A percentile compares a stretch with the other conserved stretches of the same genome.
Conservation (phyloP, 768 basidiomycete genomes). For the Tubosaeta sp. region DNA sequence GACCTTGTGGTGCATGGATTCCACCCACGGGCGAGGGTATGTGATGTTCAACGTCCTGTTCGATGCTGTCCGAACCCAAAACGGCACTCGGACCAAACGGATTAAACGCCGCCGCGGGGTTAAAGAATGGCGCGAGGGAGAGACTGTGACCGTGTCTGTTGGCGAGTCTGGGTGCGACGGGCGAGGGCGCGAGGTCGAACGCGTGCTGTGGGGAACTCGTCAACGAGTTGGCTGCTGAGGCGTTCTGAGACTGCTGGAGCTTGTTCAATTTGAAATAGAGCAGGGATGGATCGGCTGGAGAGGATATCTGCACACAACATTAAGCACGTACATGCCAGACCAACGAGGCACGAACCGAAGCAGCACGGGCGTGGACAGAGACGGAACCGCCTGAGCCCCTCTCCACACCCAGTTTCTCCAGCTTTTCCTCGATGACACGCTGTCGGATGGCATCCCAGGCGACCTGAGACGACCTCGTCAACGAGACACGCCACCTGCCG, state of each 20-base stretch:
- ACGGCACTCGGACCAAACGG: slow-evolving; percentile 60
- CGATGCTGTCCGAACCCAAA: slow-evolving; percentile 47
- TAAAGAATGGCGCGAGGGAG: slow-evolving; percentile 55
- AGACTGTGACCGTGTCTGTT: slow-evolving; percentile 69
- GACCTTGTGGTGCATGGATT: slow-evolving; percentile 55
- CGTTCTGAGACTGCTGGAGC: slow-evolving; percentile 65
- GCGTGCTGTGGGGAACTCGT: slow-evolving; percentile 64
- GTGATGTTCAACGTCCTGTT: slow-evolving; percentile 24
- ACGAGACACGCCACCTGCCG: slow-evolving; percentile 1
- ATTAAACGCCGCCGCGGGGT: slow-evolving; percentile 46
- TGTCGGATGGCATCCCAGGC: slow-evolving; percentile 75
- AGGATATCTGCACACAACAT: slow-evolving; percentile 63
- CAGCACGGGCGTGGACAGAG: slow-evolving; percentile 69
- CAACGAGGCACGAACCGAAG: slow-evolving; percentile 57
- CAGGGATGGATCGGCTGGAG: slow-evolving; percentile 83
- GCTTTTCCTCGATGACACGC: slow-evolving; percentile 72
- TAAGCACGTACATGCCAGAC: slow-evolving; percentile 8
- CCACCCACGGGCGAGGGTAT: slow-evolving; percentile 24
- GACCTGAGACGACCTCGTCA: slow-evolving; percentile 36
- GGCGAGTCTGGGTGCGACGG: slow-evolving; percentile 39
- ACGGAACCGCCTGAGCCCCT: slow-evolving; percentile 48
- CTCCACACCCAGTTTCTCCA: slow-evolving; percentile 77
- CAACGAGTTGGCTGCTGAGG: slow-evolving; percentile 48
- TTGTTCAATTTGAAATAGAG: slow-evolving; percentile 81
- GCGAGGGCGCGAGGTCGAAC: slow-evolving; percentile 51